These are phyloP conservation scores for Stachybotrys echinatus DNA, from an alignment of 2,329 filamentous ascomycete species.

Conservation along the genomic window DNA sequence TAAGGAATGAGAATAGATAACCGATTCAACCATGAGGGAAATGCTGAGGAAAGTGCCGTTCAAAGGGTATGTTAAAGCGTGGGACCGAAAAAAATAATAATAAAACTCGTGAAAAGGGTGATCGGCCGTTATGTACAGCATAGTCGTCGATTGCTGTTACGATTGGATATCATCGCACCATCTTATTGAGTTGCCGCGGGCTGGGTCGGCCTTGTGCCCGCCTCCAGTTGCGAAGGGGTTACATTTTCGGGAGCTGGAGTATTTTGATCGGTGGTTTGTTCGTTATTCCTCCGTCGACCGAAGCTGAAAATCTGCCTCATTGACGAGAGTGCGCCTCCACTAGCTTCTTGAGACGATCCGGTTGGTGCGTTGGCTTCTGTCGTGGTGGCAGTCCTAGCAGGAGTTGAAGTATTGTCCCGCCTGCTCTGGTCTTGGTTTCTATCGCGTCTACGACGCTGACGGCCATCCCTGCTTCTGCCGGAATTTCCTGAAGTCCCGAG, in stretches of 20 bases:
- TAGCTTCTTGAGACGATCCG: neutral
- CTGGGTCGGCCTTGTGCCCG: conserved; percentile 26
- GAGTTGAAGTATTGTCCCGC: conserved; percentile 4
- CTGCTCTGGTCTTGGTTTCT: neutral
- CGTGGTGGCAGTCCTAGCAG: conserved; percentile 1
- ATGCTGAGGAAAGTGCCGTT: too few species aligned
- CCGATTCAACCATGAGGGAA: too few species aligned
- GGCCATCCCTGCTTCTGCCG: neutral
- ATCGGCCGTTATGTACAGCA: neutral
- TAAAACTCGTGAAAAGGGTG: neutral
- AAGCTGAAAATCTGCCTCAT: conserved; percentile 26
- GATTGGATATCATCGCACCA: neutral
- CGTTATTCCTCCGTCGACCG: conserved; percentile 18
- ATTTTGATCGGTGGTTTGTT: conserved; percentile 5
- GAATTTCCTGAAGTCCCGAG: neutral
- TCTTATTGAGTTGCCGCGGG: neutral
- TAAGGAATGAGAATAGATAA: too few species aligned
- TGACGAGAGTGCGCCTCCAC: conserved; percentile 21
- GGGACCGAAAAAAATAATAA: too few species aligned
- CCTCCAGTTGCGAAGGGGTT: conserved; percentile 43
- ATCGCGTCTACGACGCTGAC: neutral
- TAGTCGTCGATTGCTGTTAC: neutral
- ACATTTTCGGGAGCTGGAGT: conserved; percentile 16
- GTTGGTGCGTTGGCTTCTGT: neutral
- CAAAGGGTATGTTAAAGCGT: too few species aligned